phyloP scores from a whole-genome alignment of 2,329 filamentous ascomycete genomes.

The Alternaria consortialis region DNA sequence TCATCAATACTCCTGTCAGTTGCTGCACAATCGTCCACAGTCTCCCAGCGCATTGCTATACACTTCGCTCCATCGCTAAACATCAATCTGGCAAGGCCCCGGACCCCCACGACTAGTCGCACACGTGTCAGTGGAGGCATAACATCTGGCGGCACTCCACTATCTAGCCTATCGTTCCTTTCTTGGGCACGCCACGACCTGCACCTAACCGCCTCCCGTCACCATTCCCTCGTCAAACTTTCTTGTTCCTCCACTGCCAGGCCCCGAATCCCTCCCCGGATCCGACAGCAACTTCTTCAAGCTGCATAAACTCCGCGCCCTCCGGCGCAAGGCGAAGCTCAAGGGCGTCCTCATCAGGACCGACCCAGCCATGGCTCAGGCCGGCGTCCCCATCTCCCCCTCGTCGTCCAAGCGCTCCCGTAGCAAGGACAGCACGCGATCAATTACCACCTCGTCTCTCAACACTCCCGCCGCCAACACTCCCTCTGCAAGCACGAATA shows the following conservation, averaged over 20 bases:
- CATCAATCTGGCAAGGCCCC: slow-evolving; percentile 2
- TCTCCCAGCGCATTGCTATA: slow-evolving; percentile 1
- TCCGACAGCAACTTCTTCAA: slow-evolving; percentile 37
- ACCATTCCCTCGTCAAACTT: slow-evolving; percentile 34
- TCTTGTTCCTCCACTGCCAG: slow-evolving; percentile 26
- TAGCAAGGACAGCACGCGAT: slow-evolving; percentile 50
- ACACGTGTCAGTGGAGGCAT: slow-evolving; percentile 20
- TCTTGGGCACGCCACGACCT: slow-evolving; percentile 23
- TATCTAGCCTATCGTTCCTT: slow-evolving; percentile 4
- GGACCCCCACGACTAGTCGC: slow-evolving; percentile 18
- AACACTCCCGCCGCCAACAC: slow-evolving; percentile 38
- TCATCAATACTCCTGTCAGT: neutral
- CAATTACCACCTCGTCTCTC: slow-evolving; percentile 38
- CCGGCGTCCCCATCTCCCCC: slow-evolving; percentile 44
- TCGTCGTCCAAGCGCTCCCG: slow-evolving; percentile 52
- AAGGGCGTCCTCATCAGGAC: slow-evolving; percentile 39
- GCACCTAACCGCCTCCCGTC: slow-evolving; percentile 22
- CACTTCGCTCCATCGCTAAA: slow-evolving; percentile 10
- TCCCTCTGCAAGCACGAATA: slow-evolving; percentile 44
- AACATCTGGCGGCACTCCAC: slow-evolving; percentile 8
- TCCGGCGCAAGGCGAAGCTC: slow-evolving; percentile 52
- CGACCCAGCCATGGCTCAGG: slow-evolving; percentile 37
- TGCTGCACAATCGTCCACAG: neutral
- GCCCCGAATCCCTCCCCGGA: slow-evolving; percentile 19
- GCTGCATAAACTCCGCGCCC: slow-evolving; percentile 52